These are phyloP conservation scores for Phlebopus sp. DNA, from an alignment of 1,284 basidiomycete genomes.

Conservation along the genomic window DNA sequence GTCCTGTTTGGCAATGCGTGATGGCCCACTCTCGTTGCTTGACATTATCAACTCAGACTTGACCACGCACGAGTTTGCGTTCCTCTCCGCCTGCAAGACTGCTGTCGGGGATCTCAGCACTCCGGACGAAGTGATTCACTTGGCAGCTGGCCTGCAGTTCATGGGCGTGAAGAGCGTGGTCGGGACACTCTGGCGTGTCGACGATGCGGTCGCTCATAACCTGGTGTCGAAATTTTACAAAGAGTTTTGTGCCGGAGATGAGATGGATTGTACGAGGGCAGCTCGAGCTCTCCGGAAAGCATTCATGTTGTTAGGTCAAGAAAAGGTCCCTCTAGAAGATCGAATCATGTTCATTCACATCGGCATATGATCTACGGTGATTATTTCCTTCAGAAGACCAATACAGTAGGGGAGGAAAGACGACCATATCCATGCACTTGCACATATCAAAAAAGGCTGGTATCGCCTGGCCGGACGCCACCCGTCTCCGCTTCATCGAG, in stretches of 20 bases:
- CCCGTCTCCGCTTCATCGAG: background rate
- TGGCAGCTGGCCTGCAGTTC: conserved; percentile 16
- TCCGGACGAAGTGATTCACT: conserved; percentile 15
- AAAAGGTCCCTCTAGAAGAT: background rate
- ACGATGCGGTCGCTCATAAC: background rate
- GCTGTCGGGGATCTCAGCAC: background rate
- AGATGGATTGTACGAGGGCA: background rate
- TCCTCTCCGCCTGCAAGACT: conserved; percentile 16
- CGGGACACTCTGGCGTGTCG: conserved; percentile 18
- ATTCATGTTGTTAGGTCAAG: background rate
- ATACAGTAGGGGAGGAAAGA: too few relatives aligned
- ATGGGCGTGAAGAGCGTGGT: conserved; percentile 7
- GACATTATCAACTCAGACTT: conserved; percentile 17
- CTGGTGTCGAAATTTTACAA: background rate
- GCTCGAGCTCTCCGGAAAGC: background rate
- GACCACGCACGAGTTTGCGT: conserved; percentile 12
- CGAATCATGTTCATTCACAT: conserved; percentile 1
- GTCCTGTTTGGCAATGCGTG: conserved; percentile 18
- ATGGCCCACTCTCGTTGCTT: conserved; percentile 11
- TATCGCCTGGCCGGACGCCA: too few relatives aligned
- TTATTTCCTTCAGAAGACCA: too few relatives aligned
- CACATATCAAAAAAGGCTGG: too few relatives aligned
- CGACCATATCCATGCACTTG: too few relatives aligned
- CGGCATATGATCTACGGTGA: conserved; percentile 1
- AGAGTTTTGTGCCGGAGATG: background rate